These are phyloP conservation scores for Pelargonium myrrhifolium DNA, from an alignment of 441 rosid species.

Conservation along the genomic window DNA sequence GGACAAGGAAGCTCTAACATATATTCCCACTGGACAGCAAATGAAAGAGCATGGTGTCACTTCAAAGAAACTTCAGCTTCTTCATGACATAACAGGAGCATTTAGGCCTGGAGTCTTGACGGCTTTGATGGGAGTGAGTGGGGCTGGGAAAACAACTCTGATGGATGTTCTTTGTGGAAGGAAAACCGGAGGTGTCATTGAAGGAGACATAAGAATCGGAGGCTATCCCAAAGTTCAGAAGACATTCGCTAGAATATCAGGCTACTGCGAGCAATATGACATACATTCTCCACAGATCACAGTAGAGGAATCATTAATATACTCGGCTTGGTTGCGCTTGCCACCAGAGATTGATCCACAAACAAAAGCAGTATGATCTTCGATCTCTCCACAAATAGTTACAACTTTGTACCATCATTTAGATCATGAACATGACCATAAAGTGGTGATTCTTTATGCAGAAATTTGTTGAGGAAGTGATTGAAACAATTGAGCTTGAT, in stretches of 20 bases:
- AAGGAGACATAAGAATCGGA: constrained; percentile 51
- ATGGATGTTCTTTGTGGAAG: constrained; percentile 68
- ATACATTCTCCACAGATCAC: constrained; percentile 64
- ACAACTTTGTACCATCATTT: background rate
- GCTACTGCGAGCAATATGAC: constrained; percentile 61
- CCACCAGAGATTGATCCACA: constrained; percentile 33
- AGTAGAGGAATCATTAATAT: constrained; percentile 50
- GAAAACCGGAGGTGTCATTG: constrained; percentile 49
- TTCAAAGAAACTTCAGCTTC: constrained; percentile 42
- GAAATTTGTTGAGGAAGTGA: constrained; percentile 47
- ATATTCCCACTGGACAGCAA: constrained; percentile 25
- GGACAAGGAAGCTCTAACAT: background rate
- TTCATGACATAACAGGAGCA: constrained; percentile 41
- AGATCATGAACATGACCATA: too few relatives aligned
- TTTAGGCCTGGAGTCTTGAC: constrained; percentile 59
- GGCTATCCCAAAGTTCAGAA: constrained; percentile 54
- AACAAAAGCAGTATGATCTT: constrained; percentile 35
- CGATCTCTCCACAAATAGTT: background rate
- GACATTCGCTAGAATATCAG: constrained; percentile 54
- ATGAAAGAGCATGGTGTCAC: constrained; percentile 36
- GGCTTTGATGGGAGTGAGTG: constrained; percentile 71
- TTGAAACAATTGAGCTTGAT: constrained; percentile 52
- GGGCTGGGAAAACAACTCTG: constrained; percentile 77
- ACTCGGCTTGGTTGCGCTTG: constrained; percentile 58
- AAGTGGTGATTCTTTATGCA: constrained; percentile 12